phyloP scores from a whole-genome alignment of 345 rosid species.

The Syzygium aqueum region DNA sequence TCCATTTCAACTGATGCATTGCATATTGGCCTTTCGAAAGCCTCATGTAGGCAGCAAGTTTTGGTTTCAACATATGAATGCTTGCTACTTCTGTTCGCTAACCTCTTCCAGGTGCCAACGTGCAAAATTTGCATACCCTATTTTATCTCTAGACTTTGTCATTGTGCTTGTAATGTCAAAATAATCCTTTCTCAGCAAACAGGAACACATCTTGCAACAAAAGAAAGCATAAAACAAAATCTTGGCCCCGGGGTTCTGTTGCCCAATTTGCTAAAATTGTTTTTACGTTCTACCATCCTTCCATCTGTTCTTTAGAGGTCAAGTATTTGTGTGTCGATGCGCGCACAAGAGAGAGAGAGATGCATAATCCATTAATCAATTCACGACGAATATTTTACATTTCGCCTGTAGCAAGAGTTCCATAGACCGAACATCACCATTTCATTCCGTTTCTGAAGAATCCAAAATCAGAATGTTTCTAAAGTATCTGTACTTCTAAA shows the following conservation, averaged over 20 bases:
- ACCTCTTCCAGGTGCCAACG: neutral
- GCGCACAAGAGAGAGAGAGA: neutral
- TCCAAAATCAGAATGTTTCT: no score
- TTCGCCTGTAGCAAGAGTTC: neutral
- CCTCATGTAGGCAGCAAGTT: neutral
- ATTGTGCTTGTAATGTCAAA: neutral
- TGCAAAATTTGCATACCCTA: neutral
- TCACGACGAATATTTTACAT: neutral
- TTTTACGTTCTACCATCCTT: neutral
- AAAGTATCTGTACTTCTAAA: neutral
- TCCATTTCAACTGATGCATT: neutral
- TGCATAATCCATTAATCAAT: no score
- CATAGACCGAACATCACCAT: neutral
- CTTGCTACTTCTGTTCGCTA: neutral
- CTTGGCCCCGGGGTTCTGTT: neutral
- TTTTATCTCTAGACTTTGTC: neutral
- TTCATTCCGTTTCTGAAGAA: neutral
- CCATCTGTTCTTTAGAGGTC: neutral
- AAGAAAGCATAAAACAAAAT: neutral
- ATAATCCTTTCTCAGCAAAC: neutral
- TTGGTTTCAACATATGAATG: neutral
- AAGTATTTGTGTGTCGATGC: neutral
- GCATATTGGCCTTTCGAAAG: neutral
- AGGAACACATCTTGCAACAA: neutral
- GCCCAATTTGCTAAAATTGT: neutral